Conservation (phyloP, 441 rosid genomes). For the Melastoma candidum region DNA sequence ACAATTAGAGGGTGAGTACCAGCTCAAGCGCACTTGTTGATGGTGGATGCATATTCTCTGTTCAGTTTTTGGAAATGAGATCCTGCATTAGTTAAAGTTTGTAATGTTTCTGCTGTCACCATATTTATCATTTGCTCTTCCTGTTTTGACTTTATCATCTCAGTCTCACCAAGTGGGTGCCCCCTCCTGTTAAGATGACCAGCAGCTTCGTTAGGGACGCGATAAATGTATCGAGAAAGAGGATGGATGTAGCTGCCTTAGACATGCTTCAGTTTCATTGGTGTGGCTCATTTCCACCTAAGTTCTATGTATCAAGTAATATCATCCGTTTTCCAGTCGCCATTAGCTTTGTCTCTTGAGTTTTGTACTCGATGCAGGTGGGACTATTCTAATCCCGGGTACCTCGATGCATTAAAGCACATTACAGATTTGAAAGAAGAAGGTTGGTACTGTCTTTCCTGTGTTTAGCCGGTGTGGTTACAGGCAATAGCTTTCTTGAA, state of each 20-base stretch:
- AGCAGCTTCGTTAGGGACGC: slow-evolving; percentile 57
- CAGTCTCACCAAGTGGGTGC: slow-evolving; percentile 97
- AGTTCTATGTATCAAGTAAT: neutral
- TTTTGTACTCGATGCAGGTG: slow-evolving; percentile 46
- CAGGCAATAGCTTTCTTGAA: slow-evolving; percentile 17
- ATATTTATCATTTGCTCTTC: neutral
- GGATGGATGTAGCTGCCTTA: slow-evolving; percentile 90
- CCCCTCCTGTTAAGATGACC: slow-evolving; percentile 91
- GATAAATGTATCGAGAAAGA: slow-evolving; percentile 65
- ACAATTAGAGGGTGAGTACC: slow-evolving; percentile 66
- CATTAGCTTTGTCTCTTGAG: neutral
- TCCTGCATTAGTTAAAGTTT: slow-evolving; percentile 3
- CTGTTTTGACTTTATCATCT: too few species aligned
- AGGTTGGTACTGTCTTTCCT: slow-evolving; percentile 31
- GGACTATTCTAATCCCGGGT: slow-evolving; percentile 87
- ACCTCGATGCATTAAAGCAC: slow-evolving; percentile 86
- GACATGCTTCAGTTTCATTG: slow-evolving; percentile 99
- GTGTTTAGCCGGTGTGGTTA: slow-evolving; percentile 9
- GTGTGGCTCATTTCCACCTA: slow-evolving; percentile 20
- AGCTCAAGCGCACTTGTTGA: too few species aligned
- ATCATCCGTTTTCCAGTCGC: neutral
- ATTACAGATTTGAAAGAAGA: slow-evolving; percentile 82
- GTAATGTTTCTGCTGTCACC: neutral
- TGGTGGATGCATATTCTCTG: neutral
- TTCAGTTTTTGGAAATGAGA: slow-evolving; percentile 2